Evolutionary conservation across 345 rosid species (phyloP).

Genomic region (Geranium brycei): DNA sequence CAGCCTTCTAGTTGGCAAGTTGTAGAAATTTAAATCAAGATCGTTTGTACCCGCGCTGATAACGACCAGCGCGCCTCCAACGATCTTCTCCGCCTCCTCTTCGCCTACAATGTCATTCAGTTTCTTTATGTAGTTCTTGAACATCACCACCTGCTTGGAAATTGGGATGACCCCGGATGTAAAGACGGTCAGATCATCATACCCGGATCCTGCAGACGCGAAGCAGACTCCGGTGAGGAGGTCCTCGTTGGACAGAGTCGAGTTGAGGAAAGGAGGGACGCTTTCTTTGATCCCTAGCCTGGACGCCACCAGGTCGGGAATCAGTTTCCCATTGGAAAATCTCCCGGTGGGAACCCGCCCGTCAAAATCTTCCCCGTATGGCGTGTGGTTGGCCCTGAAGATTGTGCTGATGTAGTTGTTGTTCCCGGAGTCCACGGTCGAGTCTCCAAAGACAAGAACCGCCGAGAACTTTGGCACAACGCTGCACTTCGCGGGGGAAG

Average conservation of each 20-base stretch:
- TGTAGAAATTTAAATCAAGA: conserved; percentile 30
- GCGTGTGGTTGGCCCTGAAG: conserved; percentile 18
- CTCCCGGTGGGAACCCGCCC: conserved; percentile 30
- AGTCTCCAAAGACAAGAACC: conserved; percentile 28
- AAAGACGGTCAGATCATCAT: conserved; percentile 19
- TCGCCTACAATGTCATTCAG: conserved; percentile 22
- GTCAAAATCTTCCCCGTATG: conserved; percentile 35
- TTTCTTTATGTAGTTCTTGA: conserved; percentile 25
- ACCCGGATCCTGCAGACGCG: conserved; percentile 35
- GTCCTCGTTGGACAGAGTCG: conserved; percentile 14
- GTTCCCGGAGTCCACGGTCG: conserved; percentile 29
- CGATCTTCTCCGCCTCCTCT: conserved; percentile 23
- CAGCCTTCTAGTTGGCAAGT: conserved; percentile 21
- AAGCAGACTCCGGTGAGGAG: conserved; percentile 28
- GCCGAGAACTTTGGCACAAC: conserved; percentile 10
- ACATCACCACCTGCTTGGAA: conserved; percentile 25
- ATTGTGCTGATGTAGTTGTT: conserved; percentile 20
- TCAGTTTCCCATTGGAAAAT: conserved; percentile 33
- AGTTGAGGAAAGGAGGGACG: conserved; percentile 33
- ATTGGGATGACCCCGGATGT: conserved; percentile 19
- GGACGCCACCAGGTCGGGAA: conserved; percentile 34
- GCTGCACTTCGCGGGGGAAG: not conserved
- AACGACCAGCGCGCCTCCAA: conserved; percentile 28
- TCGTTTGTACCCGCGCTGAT: conserved; percentile 60
- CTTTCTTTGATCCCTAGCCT: conserved; percentile 25